Evolutionary conservation across 1,139 yeast genomes (phyloP).

Genomic region (Hansenula lynferdii): DNA sequence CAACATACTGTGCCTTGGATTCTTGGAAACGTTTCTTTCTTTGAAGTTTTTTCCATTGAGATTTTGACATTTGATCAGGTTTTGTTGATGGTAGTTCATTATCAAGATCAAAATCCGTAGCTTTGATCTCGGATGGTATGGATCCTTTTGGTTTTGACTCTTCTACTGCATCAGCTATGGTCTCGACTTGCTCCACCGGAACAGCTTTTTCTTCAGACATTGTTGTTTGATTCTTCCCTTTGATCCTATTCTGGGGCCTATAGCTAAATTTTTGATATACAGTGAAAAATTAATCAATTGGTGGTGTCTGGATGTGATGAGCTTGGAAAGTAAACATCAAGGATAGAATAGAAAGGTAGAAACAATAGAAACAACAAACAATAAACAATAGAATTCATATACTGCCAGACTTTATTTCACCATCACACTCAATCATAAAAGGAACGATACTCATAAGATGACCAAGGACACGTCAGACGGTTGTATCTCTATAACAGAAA

Average conservation of each 20-base stretch:
- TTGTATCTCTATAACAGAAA: slow-evolving; percentile 14
- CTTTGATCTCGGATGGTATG: too few species aligned
- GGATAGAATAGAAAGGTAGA: neutral
- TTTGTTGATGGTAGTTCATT: neutral
- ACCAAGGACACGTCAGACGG: slow-evolving; percentile 4
- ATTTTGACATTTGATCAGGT: slow-evolving; percentile 84
- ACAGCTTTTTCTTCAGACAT: too few species aligned
- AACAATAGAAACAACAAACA: neutral
- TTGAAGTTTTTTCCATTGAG: slow-evolving; percentile 72
- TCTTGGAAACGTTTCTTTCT: slow-evolving; percentile 60
- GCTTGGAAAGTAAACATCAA: slow-evolving; percentile 1
- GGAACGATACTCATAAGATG: neutral
- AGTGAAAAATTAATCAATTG: neutral
- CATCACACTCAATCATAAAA: too few species aligned
- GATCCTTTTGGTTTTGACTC: too few species aligned
- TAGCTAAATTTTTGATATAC: too few species aligned
- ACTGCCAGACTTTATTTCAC: too few species aligned
- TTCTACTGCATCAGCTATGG: too few species aligned
- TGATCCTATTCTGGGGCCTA: too few species aligned
- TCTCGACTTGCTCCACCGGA: too few species aligned
- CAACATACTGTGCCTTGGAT: slow-evolving; percentile 52
- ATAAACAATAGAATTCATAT: too few species aligned
- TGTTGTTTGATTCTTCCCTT: too few species aligned
- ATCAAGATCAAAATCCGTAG: neutral
- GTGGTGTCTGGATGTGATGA: slow-evolving; percentile 13